Percentiles rank a stretch among this genome's conserved stretches.
Conservation (phyloP, 2,329 filamentous ascomycete genomes). For the Fusarium staphyleae region DNA sequence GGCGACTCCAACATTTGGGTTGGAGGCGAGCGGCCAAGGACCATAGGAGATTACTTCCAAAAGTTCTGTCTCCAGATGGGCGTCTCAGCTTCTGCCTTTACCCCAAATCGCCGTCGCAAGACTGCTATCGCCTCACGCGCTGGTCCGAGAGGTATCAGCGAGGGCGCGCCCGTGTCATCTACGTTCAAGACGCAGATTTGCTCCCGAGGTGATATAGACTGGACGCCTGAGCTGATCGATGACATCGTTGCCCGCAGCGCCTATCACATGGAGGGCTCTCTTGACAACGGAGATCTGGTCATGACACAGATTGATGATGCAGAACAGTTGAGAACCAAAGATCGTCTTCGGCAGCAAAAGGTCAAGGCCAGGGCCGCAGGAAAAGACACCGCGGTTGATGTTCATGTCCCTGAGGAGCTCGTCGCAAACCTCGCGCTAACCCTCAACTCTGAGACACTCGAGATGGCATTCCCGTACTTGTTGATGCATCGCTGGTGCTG, state of each 20-base stretch:
- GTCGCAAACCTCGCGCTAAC: constrained; percentile 44
- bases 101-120: neutral
- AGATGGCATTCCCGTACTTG: constrained; percentile 52
- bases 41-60: constrained; percentile 45
- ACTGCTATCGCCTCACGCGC: constrained; percentile 29
- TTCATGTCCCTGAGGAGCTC: constrained; percentile 38
- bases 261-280: constrained; percentile 33
- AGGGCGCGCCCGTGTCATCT: constrained; percentile 42
- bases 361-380: neutral
- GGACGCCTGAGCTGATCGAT: constrained; percentile 47
- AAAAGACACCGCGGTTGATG: neutral
- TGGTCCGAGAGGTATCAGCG: constrained; percentile 41
- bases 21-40: constrained; percentile 45
- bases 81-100: constrained; percentile 36
- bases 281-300: constrained; percentile 20
- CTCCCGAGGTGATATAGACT: constrained; percentile 16
- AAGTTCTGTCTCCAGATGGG: constrained; percentile 51
- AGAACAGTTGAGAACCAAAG: constrained; percentile 5
- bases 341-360: constrained; percentile 15
- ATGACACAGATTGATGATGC: constrained; percentile 29
- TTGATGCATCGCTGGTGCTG: constrained; percentile 51
- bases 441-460: constrained; percentile 47
- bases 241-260: constrained; percentile 45
- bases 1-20: constrained; percentile 47
- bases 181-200: constrained; percentile 45